Conservation (phyloP, 768 basidiomycete species). For the Rhizopogon vulgaris region DNA sequence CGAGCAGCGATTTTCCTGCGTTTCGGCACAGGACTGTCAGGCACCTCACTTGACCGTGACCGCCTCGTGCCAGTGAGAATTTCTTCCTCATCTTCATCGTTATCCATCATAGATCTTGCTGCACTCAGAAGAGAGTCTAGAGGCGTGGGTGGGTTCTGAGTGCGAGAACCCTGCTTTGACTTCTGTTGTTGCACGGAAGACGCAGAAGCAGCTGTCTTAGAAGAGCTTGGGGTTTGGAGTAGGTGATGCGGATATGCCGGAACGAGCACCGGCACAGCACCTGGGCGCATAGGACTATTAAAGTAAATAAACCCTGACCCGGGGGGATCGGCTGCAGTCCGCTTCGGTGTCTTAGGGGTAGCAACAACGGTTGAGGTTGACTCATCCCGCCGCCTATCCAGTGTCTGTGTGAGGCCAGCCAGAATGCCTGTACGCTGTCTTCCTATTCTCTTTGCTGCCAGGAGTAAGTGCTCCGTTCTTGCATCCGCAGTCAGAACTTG, state of each 20-base stretch:
- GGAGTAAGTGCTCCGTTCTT: slow-evolving; percentile 60
- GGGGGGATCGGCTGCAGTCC: slow-evolving; percentile 20
- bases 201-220: slow-evolving; percentile 22
- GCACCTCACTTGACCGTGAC: slow-evolving; percentile 14
- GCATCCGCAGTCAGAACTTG: slow-evolving; percentile 51
- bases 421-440: slow-evolving; percentile 52
- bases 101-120: slow-evolving; percentile 51
- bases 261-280: slow-evolving; percentile 24
- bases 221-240: slow-evolving; percentile 26
- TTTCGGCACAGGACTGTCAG: slow-evolving; percentile 35
- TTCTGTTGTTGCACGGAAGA: slow-evolving; percentile 13
- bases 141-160: slow-evolving; percentile 36
- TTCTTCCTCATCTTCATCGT: slow-evolving; percentile 19
- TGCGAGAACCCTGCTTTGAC: slow-evolving; percentile 10
- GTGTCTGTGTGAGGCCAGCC: slow-evolving; percentile 39
- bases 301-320: slow-evolving; percentile 26
- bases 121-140: slow-evolving; percentile 58
- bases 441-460: slow-evolving; percentile 67
- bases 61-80: slow-evolving; percentile 22
- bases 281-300: slow-evolving; percentile 16
- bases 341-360: slow-evolving; percentile 23
- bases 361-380: slow-evolving; percentile 16
- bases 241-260: slow-evolving; percentile 23
- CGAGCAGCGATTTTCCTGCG: slow-evolving; percentile 23
- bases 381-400: slow-evolving; percentile 21